Base-by-base conservation (phyloP, 108 stramenopile genomes). In the Bacterosira constricta region DNA sequence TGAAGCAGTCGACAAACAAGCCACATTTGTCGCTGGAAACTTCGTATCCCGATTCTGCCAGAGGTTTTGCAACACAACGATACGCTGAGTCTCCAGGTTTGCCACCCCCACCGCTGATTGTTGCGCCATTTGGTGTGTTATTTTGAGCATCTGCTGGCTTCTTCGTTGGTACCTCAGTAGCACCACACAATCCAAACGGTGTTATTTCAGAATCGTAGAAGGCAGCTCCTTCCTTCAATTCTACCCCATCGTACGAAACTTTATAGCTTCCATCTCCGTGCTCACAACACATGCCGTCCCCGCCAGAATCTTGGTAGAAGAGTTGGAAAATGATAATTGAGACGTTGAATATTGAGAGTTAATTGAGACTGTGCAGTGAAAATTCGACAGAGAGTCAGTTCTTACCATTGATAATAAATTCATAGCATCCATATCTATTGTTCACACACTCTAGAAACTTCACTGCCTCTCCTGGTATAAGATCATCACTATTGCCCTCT, bases 261-360 rank as follows among this genome's bases (percentile, higher is more conserved):
- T 66, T 17, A 29, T 81, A 84, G 21, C 46, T 66, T 63, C 83
- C 83, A 10, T 66, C 36, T 46, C 83, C 83, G 32, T 78, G 45
- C 21, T 41, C 21, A 50, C 83, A 84, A 31, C 83, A 83, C n/a
- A 83, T 36, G 1, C 83, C 83, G 64, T 84, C 83, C 0, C 81
- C 81, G 34, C 66, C 65, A 60, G 71, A 42, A 60, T 82, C 81
- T 56, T 11, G 21, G 34, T 49, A 11, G 3, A 34, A n/a, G 30
- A 54, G 32, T n/a, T 56, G n/a, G 32, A 3, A n/a, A n/a, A n/a
- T n/a, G n/a, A n/a, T n/a, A n/a, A n/a, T n/a, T n/a, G n/a, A n/a
- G n/a, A n/a, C n/a, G n/a, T n/a, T n/a, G n/a, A n/a, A n/a, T n/a
- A n/a, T n/a, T n/a, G n/a, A n/a, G n/a, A n/a, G n/a, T n/a, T n/a